Evolutionary conservation across 169 alveolate genomes (phyloP).

Genomic region (Plasmodium vivax): DNA sequence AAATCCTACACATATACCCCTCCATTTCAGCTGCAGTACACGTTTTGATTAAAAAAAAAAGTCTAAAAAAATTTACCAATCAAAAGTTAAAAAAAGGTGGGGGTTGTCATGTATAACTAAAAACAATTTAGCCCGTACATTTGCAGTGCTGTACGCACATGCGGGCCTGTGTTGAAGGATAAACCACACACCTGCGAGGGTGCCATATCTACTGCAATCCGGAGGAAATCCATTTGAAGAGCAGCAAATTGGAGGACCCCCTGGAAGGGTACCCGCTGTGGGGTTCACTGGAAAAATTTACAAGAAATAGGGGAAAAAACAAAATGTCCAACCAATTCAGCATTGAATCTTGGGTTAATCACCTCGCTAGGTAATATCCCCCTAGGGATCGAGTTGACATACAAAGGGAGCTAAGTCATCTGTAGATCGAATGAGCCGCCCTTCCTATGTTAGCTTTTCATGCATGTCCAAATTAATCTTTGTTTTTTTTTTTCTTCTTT

Average conservation of each 20-base stretch:
- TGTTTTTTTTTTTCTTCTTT: slow-evolving; percentile 39
- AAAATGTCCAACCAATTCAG: not conserved
- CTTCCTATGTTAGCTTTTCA: not conserved
- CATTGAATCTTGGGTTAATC: not conserved
- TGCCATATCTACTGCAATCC: not conserved
- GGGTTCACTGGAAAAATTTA: not conserved
- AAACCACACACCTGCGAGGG: not conserved
- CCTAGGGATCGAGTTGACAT: not conserved
- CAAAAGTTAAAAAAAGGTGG: not conserved
- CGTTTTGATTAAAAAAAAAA: not conserved
- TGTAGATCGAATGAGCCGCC: not conserved
- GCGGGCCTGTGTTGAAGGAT: not conserved
- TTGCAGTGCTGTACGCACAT: not conserved
- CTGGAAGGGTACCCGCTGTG: not conserved
- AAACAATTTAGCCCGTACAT: not conserved
- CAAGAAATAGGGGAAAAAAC: not conserved
- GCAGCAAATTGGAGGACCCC: not conserved
- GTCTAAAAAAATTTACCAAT: not conserved
- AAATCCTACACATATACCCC: not conserved
- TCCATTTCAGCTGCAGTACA: not conserved
- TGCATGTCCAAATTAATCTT: not conserved
- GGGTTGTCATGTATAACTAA: not conserved
- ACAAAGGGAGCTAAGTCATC: not conserved
- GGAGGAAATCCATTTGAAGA: not conserved
- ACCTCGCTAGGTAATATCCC: not conserved